A percentile compares a stretch with the other conserved stretches of the same genome.
Evolutionary conservation across 176 grass and related monocot genomes (phyloP).

Genomic region (Carex scoparia): DNA sequence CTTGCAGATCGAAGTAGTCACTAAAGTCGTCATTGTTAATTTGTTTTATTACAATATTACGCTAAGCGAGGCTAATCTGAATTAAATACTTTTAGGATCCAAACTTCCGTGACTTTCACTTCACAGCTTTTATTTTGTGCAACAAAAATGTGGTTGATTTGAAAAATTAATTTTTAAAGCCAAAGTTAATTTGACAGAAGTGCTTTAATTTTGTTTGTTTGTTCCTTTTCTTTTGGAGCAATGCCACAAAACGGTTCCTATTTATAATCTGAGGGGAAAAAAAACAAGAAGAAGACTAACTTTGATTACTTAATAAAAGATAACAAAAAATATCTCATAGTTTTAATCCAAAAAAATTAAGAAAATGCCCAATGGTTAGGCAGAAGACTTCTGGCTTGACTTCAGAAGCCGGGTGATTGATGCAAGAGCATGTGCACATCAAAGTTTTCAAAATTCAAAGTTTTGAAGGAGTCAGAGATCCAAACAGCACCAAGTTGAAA

Average conservation of each 20-base stretch:
- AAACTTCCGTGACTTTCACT: not conserved
- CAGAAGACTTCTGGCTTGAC: constrained; percentile 18
- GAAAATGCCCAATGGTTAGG: constrained; percentile 5
- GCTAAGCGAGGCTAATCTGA: not conserved
- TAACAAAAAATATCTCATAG: not conserved
- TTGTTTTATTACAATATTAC: not conserved
- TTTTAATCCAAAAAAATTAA: not conserved
- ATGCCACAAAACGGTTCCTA: not conserved
- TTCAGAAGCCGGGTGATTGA: not conserved
- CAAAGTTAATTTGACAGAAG: not conserved
- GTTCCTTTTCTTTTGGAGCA: not conserved
- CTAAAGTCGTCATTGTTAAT: not conserved
- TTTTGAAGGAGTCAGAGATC: constrained; percentile 20
- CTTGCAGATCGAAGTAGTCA: not conserved
- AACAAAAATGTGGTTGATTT: not conserved
- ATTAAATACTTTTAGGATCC: not conserved
- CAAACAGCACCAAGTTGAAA: constrained; percentile 22
- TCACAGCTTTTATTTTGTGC: not conserved
- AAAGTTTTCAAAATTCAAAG: constrained; percentile 19
- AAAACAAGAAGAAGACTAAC: not conserved
- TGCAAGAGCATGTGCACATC: constrained; percentile 23
- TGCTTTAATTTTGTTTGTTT: not conserved
- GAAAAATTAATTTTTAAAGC: not conserved
- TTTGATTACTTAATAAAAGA: not conserved
- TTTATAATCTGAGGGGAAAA: not conserved